Conservation (phyloP, 2,329 filamentous ascomycete genomes). For the Phaeophleospora eucalypticola region DNA sequence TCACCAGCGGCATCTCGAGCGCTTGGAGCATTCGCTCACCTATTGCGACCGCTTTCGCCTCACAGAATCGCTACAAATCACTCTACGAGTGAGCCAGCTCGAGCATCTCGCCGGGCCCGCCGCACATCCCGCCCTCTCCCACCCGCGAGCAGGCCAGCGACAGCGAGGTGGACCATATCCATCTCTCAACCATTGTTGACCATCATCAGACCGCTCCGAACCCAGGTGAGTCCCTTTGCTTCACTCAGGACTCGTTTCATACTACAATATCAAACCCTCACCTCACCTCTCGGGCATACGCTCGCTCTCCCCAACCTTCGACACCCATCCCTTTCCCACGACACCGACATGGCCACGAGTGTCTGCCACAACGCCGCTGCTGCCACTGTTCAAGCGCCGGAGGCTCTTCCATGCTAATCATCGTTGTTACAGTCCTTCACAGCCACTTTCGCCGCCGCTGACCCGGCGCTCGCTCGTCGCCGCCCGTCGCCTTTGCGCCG, state of each 20-base stretch:
- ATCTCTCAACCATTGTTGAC: conserved; percentile 25
- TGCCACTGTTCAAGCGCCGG: background rate
- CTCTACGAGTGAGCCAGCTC: background rate
- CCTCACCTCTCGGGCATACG: background rate
- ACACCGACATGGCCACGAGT: conserved; percentile 7
- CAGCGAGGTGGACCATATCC: conserved; percentile 26
- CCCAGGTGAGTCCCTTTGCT: conserved; percentile 24
- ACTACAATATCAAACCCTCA: conserved; percentile 20
- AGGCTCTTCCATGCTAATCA: background rate
- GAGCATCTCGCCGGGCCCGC: background rate
- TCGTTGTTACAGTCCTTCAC: background rate
- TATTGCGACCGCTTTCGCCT: conserved; percentile 10
- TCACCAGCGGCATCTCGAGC: background rate
- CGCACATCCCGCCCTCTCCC: conserved; percentile 6
- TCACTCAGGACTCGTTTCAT: conserved; percentile 11
- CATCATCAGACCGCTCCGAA: conserved; percentile 21
- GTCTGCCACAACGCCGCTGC: conserved; percentile 2
- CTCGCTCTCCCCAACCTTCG: background rate
- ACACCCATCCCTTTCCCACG: conserved; percentile 21
- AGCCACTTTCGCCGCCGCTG: conserved; percentile 5
- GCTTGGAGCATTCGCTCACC: conserved; percentile 12
- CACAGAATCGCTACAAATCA: conserved; percentile 10
- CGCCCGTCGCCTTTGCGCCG: conserved; percentile 27
- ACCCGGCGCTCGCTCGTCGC: conserved; percentile 11
- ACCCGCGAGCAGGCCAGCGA: conserved; percentile 14